phyloP scores from a whole-genome alignment of 768 basidiomycete genomes.

The Vararia minispora region DNA sequence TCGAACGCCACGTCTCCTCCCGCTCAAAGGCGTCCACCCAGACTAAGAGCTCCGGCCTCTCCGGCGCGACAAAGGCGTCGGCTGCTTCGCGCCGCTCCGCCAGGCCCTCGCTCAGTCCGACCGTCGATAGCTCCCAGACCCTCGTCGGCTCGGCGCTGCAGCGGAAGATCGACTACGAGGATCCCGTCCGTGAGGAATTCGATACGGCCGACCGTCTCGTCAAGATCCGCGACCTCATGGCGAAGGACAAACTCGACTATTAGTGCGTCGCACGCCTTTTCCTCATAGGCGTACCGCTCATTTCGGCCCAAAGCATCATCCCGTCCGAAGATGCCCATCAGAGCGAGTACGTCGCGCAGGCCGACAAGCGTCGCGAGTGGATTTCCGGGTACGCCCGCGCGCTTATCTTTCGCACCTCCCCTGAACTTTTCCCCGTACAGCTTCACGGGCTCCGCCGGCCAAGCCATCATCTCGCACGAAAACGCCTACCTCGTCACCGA shows the following conservation, averaged over 20 bases:
- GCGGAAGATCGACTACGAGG: conserved; percentile 16
- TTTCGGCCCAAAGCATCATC: conserved; percentile 40
- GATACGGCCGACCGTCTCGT: conserved; percentile 15
- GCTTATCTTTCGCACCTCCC: not conserved
- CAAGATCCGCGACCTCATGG: conserved; percentile 12
- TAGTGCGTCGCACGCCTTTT: conserved; percentile 6
- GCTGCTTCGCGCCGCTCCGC: conserved; percentile 7
- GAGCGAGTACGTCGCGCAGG: conserved; percentile 69
- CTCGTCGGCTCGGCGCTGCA: conserved; percentile 16
- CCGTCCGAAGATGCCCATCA: conserved; percentile 77
- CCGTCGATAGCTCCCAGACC: conserved; percentile 14
- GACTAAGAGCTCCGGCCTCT: conserved; percentile 9
- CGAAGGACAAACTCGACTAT: conserved; percentile 14
- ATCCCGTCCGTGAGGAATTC: conserved; percentile 11
- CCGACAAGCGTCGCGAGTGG: conserved; percentile 70
- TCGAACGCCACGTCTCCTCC: conserved; percentile 9
- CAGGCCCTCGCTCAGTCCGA: conserved; percentile 10
- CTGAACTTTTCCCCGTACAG: conserved; percentile 20
- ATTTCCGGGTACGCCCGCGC: conserved; percentile 58
- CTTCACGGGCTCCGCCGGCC: conserved; percentile 57
- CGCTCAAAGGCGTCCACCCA: conserved; percentile 10
- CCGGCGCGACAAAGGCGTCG: conserved; percentile 9
- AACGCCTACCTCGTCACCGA: conserved; percentile 70
- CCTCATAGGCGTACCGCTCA: conserved; percentile 1
- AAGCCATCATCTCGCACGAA: conserved; percentile 55